A percentile compares a stretch with the other conserved stretches of the same genome.
Evolutionary conservation across 2,329 filamentous ascomycete species (phyloP).

Genomic region (Microthyrium microscopicum): DNA sequence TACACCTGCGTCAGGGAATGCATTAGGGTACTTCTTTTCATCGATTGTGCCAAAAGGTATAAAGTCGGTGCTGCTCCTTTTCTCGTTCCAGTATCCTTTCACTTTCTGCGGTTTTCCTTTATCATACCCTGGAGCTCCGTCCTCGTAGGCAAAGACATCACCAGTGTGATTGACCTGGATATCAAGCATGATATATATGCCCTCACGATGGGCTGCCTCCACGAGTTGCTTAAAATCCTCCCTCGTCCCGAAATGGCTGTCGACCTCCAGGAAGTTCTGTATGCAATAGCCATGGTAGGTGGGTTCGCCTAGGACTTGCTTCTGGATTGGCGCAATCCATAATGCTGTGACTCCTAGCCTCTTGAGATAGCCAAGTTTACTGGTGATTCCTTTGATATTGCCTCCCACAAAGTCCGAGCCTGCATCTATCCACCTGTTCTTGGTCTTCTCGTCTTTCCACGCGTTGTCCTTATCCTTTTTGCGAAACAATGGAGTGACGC

Average conservation of each 20-base stretch:
- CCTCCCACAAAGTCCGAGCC: conserved; percentile 11
- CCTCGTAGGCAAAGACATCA: conserved; percentile 1
- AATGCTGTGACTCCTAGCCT: conserved; percentile 11
- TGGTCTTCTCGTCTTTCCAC: background rate
- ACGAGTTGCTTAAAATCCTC: conserved; percentile 12
- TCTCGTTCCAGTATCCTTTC: background rate
- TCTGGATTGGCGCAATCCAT: conserved; percentile 13
- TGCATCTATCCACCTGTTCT: conserved; percentile 8
- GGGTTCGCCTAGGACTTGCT: conserved; percentile 9
- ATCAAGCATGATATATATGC: conserved; percentile 12
- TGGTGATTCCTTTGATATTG: conserved; percentile 10
- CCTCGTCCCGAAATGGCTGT: conserved; percentile 11
- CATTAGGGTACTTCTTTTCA: background rate
- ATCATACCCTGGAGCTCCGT: background rate
- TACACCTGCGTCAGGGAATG: conserved; percentile 9
- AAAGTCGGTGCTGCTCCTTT: background rate
- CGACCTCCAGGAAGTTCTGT: conserved; percentile 11
- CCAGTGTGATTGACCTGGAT: conserved; percentile 12
- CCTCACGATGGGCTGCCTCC: conserved; percentile 10
- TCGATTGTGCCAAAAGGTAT: conserved; percentile 9
- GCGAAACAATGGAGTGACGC: conserved; percentile 1
- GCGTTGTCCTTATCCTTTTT: conserved; percentile 8
- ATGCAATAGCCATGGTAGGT: conserved; percentile 12
- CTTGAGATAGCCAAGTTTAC: conserved; percentile 12
- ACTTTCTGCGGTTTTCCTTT: background rate